Percentiles rank a stretch among this genome's conserved stretches.
phyloP scores from a whole-genome alignment of 2,329 filamentous ascomycete genomes.

The Xylaria sp. region DNA sequence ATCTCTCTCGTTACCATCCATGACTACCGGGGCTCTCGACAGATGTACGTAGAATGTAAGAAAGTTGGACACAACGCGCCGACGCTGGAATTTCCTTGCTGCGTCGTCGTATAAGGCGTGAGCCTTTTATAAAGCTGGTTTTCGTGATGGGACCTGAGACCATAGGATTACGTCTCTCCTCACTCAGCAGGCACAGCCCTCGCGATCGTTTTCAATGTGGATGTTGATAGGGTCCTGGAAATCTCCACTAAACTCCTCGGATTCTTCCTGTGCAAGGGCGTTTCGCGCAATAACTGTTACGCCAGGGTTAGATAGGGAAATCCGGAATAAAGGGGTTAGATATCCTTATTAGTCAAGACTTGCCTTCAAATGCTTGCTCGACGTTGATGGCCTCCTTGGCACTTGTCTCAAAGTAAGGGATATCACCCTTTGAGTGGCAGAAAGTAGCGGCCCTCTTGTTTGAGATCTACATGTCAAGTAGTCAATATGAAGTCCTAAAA shows the following conservation, averaged over 20 bases:
- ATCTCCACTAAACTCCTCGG: slow-evolving; percentile 94
- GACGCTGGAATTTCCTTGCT: background rate
- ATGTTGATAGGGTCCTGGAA: slow-evolving; percentile 99
- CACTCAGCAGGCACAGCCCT: slow-evolving; percentile 82
- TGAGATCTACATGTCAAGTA: slow-evolving; percentile 59
- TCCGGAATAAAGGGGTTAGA: background rate
- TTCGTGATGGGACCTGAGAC: background rate
- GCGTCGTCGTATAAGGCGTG: slow-evolving; percentile 1
- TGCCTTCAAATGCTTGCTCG: slow-evolving; percentile 71
- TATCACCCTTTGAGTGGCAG: slow-evolving; percentile 94
- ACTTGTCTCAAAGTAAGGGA: slow-evolving; percentile 98
- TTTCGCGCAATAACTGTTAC: slow-evolving; percentile 84
- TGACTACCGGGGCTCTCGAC: slow-evolving; percentile 1
- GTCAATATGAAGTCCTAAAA: slow-evolving; percentile 7
- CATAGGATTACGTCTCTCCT: background rate
- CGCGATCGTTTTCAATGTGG: slow-evolving; percentile 87
- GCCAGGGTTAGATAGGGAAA: slow-evolving; percentile 4
- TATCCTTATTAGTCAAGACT: slow-evolving; percentile 16
- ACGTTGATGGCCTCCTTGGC: slow-evolving; percentile 99
- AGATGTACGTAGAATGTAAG: slow-evolving; percentile 3
- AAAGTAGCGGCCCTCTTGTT: slow-evolving; percentile 96
- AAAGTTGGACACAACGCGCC: background rate
- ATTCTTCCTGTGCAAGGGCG: slow-evolving; percentile 92
- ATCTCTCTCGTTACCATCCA: background rate
- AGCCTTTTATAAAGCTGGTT: slow-evolving; percentile 10